Conservation (phyloP, 2,329 filamentous ascomycete species). For the Mycosphaerella sp. region DNA sequence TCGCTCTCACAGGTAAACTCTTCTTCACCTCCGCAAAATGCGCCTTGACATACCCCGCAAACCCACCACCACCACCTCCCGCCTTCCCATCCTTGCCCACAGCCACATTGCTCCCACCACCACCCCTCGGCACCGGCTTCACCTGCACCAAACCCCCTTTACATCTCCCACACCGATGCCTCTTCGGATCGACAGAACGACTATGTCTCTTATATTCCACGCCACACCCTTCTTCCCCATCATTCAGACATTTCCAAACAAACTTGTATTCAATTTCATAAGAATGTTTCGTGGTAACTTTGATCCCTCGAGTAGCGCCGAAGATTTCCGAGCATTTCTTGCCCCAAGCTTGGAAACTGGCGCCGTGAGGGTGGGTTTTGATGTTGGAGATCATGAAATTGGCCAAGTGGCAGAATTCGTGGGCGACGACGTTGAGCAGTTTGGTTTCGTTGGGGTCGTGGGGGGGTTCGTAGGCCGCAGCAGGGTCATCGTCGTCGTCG, state of each 20-base stretch:
- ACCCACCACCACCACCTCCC: conserved; percentile 37
- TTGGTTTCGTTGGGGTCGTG: conserved; percentile 33
- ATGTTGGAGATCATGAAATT: conserved; percentile 82
- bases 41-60: conserved; percentile 58
- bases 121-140: conserved; percentile 62
- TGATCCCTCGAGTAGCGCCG: conserved; percentile 52
- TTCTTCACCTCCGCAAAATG: conserved; percentile 58
- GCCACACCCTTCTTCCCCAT: conserved; percentile 47
- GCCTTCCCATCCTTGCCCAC: background rate
- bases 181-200: conserved; percentile 68
- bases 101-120: background rate
- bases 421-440: conserved; percentile 83
- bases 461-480: too few relatives aligned
- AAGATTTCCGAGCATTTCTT: conserved; percentile 51
- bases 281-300: conserved; percentile 81
- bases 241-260: conserved; percentile 64
- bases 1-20: conserved; percentile 46
- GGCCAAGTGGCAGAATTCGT: conserved; percentile 92
- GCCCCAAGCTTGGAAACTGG: conserved; percentile 77
- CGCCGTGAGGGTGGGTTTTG: conserved; percentile 71
- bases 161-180: conserved; percentile 73
- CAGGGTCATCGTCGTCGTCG: too few relatives aligned
- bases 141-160: conserved; percentile 64
- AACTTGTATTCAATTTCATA: conserved; percentile 94
- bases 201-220: conserved; percentile 76